Evolutionary conservation across 2,329 filamentous ascomycete species (phyloP).

Genomic region (Canariomyces notabilis): DNA sequence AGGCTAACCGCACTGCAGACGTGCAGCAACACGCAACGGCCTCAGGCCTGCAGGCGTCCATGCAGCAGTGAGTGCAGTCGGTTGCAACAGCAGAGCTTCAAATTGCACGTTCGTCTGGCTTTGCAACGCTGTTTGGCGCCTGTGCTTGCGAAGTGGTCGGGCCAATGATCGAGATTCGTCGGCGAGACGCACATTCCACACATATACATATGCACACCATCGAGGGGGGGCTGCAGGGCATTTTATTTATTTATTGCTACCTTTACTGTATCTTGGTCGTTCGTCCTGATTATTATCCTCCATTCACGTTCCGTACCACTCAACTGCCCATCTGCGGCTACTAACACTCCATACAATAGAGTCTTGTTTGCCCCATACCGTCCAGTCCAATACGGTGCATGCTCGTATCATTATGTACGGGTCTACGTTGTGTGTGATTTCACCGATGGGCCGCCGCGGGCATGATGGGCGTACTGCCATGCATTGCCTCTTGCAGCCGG

Average conservation of each 20-base stretch:
- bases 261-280: too few relatives aligned
- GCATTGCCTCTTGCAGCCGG: slow-evolving; percentile 12
- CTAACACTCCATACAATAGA: background rate
- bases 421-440: background rate
- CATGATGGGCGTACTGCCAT: slow-evolving; percentile 4
- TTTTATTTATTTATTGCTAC: too few relatives aligned
- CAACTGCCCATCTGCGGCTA: too few relatives aligned
- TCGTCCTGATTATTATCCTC: background rate
- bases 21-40: background rate
- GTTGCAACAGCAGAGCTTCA: too few relatives aligned
- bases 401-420: too few relatives aligned
- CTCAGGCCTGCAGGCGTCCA: background rate
- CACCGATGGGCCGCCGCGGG: slow-evolving; percentile 8
- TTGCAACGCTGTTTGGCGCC: background rate
- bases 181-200: too few relatives aligned
- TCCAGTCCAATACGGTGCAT: too few relatives aligned
- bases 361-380: too few relatives aligned
- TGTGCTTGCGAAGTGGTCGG: background rate
- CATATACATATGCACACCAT: too few relatives aligned
- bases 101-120: too few relatives aligned
- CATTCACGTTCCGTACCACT: background rate
- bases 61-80: too few relatives aligned
- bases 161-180: background rate
- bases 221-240: too few relatives aligned
- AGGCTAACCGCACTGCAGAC: slow-evolving; percentile 4